phyloP scores from a whole-genome alignment of 306 rosid genomes.

The Elaeagnus macrophylla region DNA sequence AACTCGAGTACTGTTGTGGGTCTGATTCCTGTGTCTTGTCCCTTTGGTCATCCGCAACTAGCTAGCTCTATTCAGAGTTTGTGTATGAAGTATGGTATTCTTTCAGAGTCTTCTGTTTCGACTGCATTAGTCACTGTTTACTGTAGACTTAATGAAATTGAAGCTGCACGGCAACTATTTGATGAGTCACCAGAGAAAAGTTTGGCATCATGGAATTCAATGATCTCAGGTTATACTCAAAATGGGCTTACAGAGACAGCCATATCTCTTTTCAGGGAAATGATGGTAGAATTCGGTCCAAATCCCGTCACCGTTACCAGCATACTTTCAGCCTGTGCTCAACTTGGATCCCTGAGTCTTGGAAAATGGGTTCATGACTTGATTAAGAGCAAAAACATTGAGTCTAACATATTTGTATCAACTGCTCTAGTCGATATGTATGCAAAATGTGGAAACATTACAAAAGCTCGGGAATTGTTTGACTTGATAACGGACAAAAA shows the following conservation, averaged over 20 bases:
- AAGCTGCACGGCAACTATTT: conserved; percentile 59
- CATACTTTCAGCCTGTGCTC: conserved; percentile 92
- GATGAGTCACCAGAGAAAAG: conserved; percentile 73
- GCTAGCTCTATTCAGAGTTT: conserved; percentile 50
- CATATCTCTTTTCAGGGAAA: conserved; percentile 68
- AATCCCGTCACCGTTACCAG: conserved; percentile 72
- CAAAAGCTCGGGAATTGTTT: conserved; percentile 63
- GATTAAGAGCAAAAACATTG: conserved; percentile 58
- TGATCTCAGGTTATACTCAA: conserved; percentile 89
- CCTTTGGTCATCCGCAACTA: conserved; percentile 64
- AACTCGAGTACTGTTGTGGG: conserved; percentile 78
- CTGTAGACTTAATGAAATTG: conserved; percentile 63
- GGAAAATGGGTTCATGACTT: conserved; percentile 82
- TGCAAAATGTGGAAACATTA: conserved; percentile 81
- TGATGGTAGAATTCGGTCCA: conserved; percentile 58
- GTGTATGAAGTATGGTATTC: conserved; percentile 52
- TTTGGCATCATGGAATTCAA: conserved; percentile 83
- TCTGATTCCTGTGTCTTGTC: conserved; percentile 66
- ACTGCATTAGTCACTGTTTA: conserved; percentile 69
- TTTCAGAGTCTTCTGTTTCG: conserved; percentile 57
- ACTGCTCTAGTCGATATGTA: conserved; percentile 90
- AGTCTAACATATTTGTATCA: conserved; percentile 61
- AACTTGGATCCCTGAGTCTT: conserved; percentile 73
- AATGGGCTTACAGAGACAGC: conserved; percentile 76
- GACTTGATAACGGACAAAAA: conserved; percentile 66